Evolutionary conservation across 1,139 yeast genomes (phyloP), one percentile per base, ranked within the genome.

Genomic region (Magnusiomyces tetraspermus): DNA sequence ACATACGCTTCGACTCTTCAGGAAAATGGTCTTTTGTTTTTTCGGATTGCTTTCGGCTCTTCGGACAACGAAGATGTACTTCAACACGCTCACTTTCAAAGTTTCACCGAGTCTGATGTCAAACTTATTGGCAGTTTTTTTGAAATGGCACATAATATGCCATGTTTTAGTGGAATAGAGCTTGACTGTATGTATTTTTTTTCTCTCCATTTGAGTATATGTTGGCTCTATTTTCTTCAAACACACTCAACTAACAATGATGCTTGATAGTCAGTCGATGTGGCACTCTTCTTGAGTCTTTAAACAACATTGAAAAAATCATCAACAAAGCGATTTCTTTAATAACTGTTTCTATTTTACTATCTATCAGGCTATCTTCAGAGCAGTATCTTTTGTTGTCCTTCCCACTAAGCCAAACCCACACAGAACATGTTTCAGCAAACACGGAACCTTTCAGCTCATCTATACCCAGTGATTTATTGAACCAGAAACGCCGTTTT

Each of bases 161-260:
- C 43, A 2, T 49, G 52, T 24, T 49, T 49, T 21, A 33, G 40
- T 38, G 52, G 52, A 1, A 31, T 49, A 15, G 52, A 49, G 26
- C 41, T 49, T 26, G 52, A 49, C 21, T 48, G 51, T 48, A 41
- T 11, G 51, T 48, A 31, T 30, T 17, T 8, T 30, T 31, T 6
- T 17, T n/a, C n/a, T n/a, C n/a, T n/a, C n/a, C n/a, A n/a, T n/a
- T n/a, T n/a, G n/a, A n/a, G n/a, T n/a, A n/a, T n/a, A n/a, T n/a
- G n/a, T n/a, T n/a, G n/a, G n/a, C n/a, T n/a, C n/a, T n/a, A n/a
- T n/a, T n/a, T n/a, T n/a, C n/a, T n/a, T n/a, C n/a, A n/a, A n/a
- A n/a, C n/a, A n/a, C n/a, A n/a, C n/a, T n/a, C 33, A 28, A 11
- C 42, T 37, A 47, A 26, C 42, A n/a, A n/a, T n/a, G n/a, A n/a